Conservation (phyloP, 371 early-diverging fungal genomes). For the Apophysomyces ossiformis region DNA sequence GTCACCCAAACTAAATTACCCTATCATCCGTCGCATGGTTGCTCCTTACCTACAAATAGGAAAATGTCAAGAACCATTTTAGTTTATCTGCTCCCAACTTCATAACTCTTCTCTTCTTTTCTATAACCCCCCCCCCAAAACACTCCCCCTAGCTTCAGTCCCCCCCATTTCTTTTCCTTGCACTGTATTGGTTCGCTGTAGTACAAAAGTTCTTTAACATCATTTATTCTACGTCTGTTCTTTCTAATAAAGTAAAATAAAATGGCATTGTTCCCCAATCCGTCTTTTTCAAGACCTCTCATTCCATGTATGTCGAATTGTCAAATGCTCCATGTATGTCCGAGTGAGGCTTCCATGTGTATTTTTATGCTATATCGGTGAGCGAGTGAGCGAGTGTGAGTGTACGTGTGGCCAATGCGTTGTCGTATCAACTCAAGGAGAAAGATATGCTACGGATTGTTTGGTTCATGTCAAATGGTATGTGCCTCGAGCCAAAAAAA, state of each 20-base stretch:
- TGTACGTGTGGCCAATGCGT: conserved; percentile 9
- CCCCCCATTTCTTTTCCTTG: neutral
- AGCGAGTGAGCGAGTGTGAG: too few species aligned
- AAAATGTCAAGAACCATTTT: conserved; percentile 1
- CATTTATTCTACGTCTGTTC: too few species aligned
- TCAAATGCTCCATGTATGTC: neutral
- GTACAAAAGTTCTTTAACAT: neutral
- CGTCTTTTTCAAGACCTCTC: too few species aligned
- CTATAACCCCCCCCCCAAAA: neutral
- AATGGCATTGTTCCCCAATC: too few species aligned
- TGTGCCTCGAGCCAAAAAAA: conserved; percentile 3
- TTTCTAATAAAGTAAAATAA: too few species aligned
- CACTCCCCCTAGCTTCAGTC: neutral
- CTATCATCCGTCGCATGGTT: conserved; percentile 2
- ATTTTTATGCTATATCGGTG: neutral
- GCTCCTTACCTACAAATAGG: conserved; percentile 6
- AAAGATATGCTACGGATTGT: conserved; percentile 6
- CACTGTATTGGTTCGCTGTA: neutral
- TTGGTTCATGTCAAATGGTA: conserved; percentile 9
- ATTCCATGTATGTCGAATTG: neutral
- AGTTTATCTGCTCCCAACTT: neutral
- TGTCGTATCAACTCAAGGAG: conserved; percentile 11
- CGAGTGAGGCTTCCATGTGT: neutral
- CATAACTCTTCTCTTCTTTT: neutral
- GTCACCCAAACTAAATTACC: conserved; percentile 1